Conservation (phyloP, 2,329 filamentous ascomycete genomes). For the Exophiala lecanii-corni region DNA sequence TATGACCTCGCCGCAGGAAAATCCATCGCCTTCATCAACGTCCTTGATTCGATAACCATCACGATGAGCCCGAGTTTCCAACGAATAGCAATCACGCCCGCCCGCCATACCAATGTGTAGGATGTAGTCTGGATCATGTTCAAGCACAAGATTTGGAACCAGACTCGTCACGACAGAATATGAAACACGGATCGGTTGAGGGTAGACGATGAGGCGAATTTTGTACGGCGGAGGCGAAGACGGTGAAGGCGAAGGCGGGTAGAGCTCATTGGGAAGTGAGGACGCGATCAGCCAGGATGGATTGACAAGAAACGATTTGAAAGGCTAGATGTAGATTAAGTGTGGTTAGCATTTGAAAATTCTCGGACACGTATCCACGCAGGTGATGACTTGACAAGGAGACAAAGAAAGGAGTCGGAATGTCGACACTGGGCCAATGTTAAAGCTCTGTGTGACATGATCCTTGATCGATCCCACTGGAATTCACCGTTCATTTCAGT, state of each 20-base stretch:
- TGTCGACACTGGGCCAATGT: too few species aligned
- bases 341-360: conserved; percentile 3
- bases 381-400: too few species aligned
- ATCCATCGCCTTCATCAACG: conserved; percentile 53
- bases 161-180: conserved; percentile 63
- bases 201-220: conserved; percentile 62
- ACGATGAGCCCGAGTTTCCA: conserved; percentile 67
- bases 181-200: conserved; percentile 63
- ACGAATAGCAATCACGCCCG: conserved; percentile 60
- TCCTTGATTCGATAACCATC: conserved; percentile 68
- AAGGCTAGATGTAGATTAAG: conserved; percentile 53
- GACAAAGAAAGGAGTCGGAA: too few species aligned
- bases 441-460: too few species aligned
- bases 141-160: conserved; percentile 59
- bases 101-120: conserved; percentile 77
- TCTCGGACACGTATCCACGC: too few species aligned
- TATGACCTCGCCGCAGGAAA: conserved; percentile 45
- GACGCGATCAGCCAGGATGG: conserved; percentile 76
- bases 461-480: too few species aligned
- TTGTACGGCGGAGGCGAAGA: conserved; percentile 14
- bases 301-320: conserved; percentile 68
- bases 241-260: conserved; percentile 42
- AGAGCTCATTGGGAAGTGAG: conserved; percentile 60
- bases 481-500: too few species aligned
- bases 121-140: conserved; percentile 56